These are phyloP conservation scores for Scenedesmus sp. DNA, from an alignment of 163 green algal species.

Conservation along the genomic window DNA sequence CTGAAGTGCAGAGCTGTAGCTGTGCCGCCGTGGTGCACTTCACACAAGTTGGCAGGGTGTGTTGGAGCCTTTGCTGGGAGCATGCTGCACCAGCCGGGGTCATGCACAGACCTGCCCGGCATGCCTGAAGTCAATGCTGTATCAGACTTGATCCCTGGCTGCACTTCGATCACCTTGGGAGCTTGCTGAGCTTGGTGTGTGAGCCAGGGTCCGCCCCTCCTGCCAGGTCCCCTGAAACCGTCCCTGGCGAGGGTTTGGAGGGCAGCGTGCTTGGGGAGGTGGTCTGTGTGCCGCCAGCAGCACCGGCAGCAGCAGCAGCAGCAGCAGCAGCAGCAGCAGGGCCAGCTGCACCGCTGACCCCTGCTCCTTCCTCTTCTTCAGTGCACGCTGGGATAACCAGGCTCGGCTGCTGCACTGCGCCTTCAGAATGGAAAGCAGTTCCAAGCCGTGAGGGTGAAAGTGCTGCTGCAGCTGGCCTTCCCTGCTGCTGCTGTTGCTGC, in stretches of 20 bases:
- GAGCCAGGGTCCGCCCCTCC: not conserved
- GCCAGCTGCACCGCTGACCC: conserved; percentile 41
- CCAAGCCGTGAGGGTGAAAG: not conserved
- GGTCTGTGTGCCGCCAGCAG: not conserved
- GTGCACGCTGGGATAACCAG: conserved; percentile 28
- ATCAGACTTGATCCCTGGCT: no score
- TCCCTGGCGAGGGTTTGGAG: not conserved
- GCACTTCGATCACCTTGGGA: not conserved
- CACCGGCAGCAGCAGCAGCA: not conserved
- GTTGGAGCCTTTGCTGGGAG: no score
- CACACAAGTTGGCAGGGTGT: no score
- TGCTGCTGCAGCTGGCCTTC: not conserved
- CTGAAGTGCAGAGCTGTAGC: no score
- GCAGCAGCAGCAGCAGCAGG: not conserved
- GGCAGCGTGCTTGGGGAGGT: not conserved
- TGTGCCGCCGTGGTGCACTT: no score
- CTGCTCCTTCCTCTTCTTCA: not conserved
- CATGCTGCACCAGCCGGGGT: no score
- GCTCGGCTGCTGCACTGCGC: conserved; percentile 2
- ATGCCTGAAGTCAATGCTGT: not conserved
- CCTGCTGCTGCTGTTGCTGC: conserved; percentile 19
- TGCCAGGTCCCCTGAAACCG: not conserved
- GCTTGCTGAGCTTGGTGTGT: not conserved
- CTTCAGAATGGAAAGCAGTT: not conserved
- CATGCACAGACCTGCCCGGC: not conserved